phyloP scores from a whole-genome alignment of 192 early-diverging fungal genomes.

The Bifiguratus adelaidae region DNA sequence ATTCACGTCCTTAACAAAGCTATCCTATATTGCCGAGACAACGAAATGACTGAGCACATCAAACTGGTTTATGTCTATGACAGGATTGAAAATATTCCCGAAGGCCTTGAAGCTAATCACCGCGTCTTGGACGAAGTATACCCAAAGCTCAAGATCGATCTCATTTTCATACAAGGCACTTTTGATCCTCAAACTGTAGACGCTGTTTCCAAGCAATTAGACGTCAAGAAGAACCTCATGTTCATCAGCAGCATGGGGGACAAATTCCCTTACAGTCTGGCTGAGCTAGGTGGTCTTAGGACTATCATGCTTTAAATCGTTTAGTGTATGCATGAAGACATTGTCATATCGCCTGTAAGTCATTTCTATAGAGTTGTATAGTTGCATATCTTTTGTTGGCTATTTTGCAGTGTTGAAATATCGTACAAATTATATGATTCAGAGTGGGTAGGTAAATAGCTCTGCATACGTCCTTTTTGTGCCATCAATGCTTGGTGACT shows the following conservation, averaged over 20 bases:
- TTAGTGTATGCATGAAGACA: too few species aligned
- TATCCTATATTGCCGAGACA: conserved; percentile 32
- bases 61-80: conserved; percentile 42
- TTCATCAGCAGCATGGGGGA: conserved; percentile 27
- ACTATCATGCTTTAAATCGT: conserved; percentile 31
- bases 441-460: too few species aligned
- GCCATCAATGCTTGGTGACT: background rate
- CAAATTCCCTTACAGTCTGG: conserved; percentile 18
- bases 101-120: conserved; percentile 38
- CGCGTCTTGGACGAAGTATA: conserved; percentile 40
- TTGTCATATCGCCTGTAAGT: too few species aligned
- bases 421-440: too few species aligned
- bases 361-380: too few species aligned
- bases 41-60: conserved; percentile 29
- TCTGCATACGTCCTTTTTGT: background rate
- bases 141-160: conserved; percentile 35
- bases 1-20: conserved; percentile 45
- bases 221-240: conserved; percentile 26
- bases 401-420: too few species aligned
- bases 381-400: too few species aligned
- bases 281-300: conserved; percentile 28
- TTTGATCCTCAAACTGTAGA: conserved; percentile 28
- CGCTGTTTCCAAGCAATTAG: conserved; percentile 22
- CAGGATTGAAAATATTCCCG: conserved; percentile 27
- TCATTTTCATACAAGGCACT: conserved; percentile 27